Evolutionary conservation across 2,329 filamentous ascomycete genomes (phyloP), one percentile per base, ranked within the genome.

Genomic region (Diaporthe ampelina): DNA sequence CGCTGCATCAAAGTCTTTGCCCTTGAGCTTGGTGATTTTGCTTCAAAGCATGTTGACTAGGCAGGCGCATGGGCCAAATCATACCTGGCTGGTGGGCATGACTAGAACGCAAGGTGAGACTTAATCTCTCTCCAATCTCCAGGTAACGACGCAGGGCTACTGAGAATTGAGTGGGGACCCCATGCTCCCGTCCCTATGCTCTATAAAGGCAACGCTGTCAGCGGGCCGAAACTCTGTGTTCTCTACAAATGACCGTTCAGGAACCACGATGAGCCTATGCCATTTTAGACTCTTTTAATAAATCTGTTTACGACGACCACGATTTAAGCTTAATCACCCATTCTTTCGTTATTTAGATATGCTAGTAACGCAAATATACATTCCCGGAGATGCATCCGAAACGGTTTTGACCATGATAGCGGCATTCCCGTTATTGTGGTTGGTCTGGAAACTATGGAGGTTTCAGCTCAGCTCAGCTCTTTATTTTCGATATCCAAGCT

Each of bases 211-310:
- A 57, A 57, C 54, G 54, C 26, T 21, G 21, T 57, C 29, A 13
- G 54, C 54, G 19, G 29, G 54, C 54, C 54, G 54, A 57, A 35
- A 57, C 54, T 57, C 54, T 57, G 54, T 35, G 6, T n/a, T 56
- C 29, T 57, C 29, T 57, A 29, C 54, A 4, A n/a, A 11, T 13
- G 29, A 21, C 26, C 26, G 3, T n/a, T 21, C 13, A 35, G 2
- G 29, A n/a, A 6, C 29, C 17, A 56, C 17, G 7, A 0, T 21
- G 26, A 56, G 17, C 8, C 7, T 21, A 10, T 32, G 26, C 54
- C 26, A 56, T 32, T 11, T 17, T 32, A 19, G 17, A 50, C 7
- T 10, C 19, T 10, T 50, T 50, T n/a, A 7, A 50, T 11, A 48
- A 7, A 8, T 35, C 9, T 32, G 29, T n/a, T 19, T 57, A n/a